Base-by-base conservation (phyloP, 768 basidiomycete genomes). In the Hemileccinum rubropunctum region DNA sequence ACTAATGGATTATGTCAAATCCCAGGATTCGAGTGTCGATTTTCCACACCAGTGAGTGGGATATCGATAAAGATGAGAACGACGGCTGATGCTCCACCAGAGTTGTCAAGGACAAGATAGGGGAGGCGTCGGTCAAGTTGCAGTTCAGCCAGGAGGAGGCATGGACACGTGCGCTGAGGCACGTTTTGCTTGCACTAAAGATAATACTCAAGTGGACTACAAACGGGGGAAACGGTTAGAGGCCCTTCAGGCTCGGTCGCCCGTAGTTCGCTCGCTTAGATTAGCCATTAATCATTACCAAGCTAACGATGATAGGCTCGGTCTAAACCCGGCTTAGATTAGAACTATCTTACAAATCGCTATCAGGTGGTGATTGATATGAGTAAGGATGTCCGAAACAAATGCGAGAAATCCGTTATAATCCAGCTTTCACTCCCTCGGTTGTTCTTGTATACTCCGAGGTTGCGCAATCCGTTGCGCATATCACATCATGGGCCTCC, bases 101-200 rank as follows among this genome's bases (percentile, higher is more conserved):
- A 62, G 84, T 98, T 47, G 74, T 77, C 36, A 98, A 91, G 69
- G 97, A 99, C 70, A 91, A 87, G 72, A 99, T 99, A 48, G 95
- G 94, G 7, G 94, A 95, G 47, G 88, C 91, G 15, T 94, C 91
- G 1, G 88, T 98, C 55, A 94, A 95, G 69, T 73, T 95, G 4
- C 93, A 95, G 62, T 95, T 97, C 67, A 89, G 88, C 58, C 91
- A 92, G 59, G 95, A 99, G 64, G 95, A 99, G 62, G 77, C 83
- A 0, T 99, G 95, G 95, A 98, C 95, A 20, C 83, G 91, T 51
- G 91, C 94, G 4, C 73, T 98, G 60, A 80, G 92, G 28, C 94
- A 97, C 60, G 91, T 98, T 50, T 75, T 97, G 50, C 77, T 94
- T 18, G 91, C 90, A 17, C 76, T 95, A 35, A 94, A 94, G 72